These are phyloP conservation scores for Verticillium tricorpus DNA, from an alignment of 2,329 filamentous ascomycete species.

Conservation along the genomic window DNA sequence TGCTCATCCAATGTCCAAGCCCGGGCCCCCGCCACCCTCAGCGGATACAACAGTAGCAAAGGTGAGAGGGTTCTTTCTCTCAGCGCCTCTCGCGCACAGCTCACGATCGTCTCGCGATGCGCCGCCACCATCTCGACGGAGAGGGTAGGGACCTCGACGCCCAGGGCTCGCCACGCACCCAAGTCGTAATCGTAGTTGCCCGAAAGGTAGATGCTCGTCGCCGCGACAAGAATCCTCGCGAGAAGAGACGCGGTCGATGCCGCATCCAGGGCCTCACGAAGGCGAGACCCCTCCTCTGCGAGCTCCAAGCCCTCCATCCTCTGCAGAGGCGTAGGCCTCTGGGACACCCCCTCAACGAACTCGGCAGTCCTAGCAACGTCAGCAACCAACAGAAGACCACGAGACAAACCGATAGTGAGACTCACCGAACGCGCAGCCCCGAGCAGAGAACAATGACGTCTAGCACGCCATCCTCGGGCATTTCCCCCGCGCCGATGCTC, in stretches of 20 bases:
- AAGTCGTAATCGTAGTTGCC: conserved; percentile 31
- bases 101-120: conserved; percentile 20
- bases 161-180: conserved; percentile 19
- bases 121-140: conserved; percentile 13
- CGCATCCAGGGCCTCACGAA: conserved; percentile 12
- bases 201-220: conserved; percentile 31
- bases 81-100: conserved; percentile 12
- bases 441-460: conserved; percentile 26
- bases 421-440: conserved; percentile 23
- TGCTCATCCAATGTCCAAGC: conserved; percentile 18
- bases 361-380: conserved; percentile 1
- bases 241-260: conserved; percentile 8
- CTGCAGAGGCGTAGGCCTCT: neutral
- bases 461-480: conserved; percentile 19
- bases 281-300: conserved; percentile 14
- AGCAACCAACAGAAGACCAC: neutral
- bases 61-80: conserved; percentile 19
- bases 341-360: neutral
- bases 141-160: conserved; percentile 17
- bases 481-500: neutral
- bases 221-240: conserved; percentile 19
- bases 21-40: conserved; percentile 28
- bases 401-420: neutral
- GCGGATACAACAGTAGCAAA: conserved; percentile 27
- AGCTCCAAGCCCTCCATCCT: conserved; percentile 3